Evolutionary conservation across 352 stramenopile species (phyloP), one percentile per base, ranked within the genome.

Genomic region (Phytopythium kandeliae): DNA sequence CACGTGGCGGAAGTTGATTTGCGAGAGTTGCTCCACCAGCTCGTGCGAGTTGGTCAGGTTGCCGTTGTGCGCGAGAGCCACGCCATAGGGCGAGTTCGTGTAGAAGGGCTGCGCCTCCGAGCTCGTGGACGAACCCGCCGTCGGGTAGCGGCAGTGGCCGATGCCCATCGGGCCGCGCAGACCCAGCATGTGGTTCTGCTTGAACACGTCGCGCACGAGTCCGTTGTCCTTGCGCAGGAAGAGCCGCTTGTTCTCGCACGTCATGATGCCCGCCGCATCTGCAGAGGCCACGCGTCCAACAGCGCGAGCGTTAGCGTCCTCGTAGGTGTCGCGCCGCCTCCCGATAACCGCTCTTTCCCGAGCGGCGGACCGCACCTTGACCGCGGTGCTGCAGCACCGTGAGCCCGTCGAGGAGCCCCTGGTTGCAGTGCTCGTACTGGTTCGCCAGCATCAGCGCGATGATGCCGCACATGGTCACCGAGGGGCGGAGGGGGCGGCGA

Each of bases 41-140:
- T 98, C 90, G 51, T 95, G 85, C 43, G 96, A 98, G 79, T 99
- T 99, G 38, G 96, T 99, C 24, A 99, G 75, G 72, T 99, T 99
- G 48, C 97, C 97, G 74, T 99, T 99, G 69, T 95, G 84, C 19
- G 96, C 97, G 22, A 99, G 87, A 41, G 95, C 94, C 34, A 99
- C 92, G 25, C 96, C 97, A 71, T 98, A 98, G 13, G 97, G 97
- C 63, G 95, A 99, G 83, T 99, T 99, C 21, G 96, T 99, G 83
- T 99, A 99, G 60, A 99, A 97, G 16, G 97, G 97, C 75, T 98
- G 95, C 43, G 93, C 91, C 65, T 98, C 90, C 8, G 76, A 89
- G 72, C 80, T 93, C 22, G 78, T 85, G 47, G 81, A 92, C 0
- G 80, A 91, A 40, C 97, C 97, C 2, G 96, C 96, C 9, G 97